These are phyloP conservation scores for Myxozyma vanderwaltii DNA, from an alignment of 805 yeast species.

Conservation along the genomic window DNA sequence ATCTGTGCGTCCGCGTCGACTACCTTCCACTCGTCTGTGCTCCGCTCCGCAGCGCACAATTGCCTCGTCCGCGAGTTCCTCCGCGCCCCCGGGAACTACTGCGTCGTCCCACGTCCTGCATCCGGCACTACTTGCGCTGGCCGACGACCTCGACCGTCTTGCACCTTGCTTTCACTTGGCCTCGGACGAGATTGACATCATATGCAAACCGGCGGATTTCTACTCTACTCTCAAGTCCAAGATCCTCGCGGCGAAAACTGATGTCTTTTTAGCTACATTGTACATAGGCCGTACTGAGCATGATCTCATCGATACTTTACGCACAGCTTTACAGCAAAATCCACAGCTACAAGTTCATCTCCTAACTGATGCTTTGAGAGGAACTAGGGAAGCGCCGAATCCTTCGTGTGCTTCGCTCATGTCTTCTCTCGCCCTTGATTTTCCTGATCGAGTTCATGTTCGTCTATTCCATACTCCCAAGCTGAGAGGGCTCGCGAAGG, in stretches of 20 bases:
- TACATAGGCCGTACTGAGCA: conserved; percentile 82
- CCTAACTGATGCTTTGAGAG: conserved; percentile 83
- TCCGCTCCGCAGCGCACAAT: neutral
- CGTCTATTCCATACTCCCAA: conserved; percentile 90
- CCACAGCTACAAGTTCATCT: conserved; percentile 68
- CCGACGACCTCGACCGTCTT: conserved; percentile 23
- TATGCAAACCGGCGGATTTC: conserved; percentile 71
- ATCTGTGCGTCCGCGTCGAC: conserved; percentile 4
- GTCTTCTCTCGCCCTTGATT: conserved; percentile 62
- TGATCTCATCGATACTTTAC: conserved; percentile 68
- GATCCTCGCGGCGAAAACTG: conserved; percentile 59
- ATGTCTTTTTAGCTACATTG: conserved; percentile 80
- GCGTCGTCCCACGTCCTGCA: conserved; percentile 2
- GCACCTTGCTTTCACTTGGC: conserved; percentile 33
- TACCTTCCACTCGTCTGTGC: neutral
- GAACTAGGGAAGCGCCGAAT: conserved; percentile 88
- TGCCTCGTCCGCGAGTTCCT: conserved; percentile 3
- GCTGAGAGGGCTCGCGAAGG: conserved; percentile 64
- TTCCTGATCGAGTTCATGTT: conserved; percentile 67
- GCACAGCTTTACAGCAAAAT: conserved; percentile 60
- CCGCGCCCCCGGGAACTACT: neutral
- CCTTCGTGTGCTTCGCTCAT: conserved; percentile 75
- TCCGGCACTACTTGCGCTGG: conserved; percentile 20
- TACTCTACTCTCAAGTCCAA: conserved; percentile 62
- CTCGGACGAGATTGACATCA: conserved; percentile 54